Evolutionary conservation across 1,284 basidiomycete genomes (phyloP).

Genomic region (Cryptococcus sp.): DNA sequence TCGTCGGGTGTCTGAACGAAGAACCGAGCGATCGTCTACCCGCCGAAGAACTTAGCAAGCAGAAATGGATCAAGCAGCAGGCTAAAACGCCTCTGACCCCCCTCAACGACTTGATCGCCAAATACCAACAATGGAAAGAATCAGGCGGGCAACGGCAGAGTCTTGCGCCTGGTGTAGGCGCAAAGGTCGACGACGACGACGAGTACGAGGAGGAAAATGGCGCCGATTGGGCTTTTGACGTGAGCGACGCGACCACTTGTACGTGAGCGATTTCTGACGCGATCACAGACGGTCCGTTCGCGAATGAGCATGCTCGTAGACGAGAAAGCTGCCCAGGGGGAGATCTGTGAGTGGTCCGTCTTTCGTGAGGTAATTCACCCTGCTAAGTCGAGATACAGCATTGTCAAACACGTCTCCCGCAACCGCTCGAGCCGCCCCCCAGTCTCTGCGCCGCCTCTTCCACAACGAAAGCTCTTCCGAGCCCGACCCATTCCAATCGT

Average conservation of each 20-base stretch:
- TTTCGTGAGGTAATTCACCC: not conserved
- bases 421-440: conserved; percentile 43
- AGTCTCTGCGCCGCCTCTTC: conserved; percentile 51
- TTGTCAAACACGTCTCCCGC: conserved; percentile 18
- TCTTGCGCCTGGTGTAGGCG: conserved; percentile 60
- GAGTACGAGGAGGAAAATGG: conserved; percentile 24
- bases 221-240: conserved; percentile 54
- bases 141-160: conserved; percentile 77
- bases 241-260: conserved; percentile 15
- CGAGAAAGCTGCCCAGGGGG: conserved; percentile 28
- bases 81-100: conserved; percentile 68
- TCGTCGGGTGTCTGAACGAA: conserved; percentile 81
- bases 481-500: conserved; percentile 49
- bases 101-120: conserved; percentile 80
- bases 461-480: conserved; percentile 48
- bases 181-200: conserved; percentile 46
- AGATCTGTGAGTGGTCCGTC: conserved; percentile 16
- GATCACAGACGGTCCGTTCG: conserved; percentile 43
- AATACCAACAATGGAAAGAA: conserved; percentile 75
- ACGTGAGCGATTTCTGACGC: not conserved
- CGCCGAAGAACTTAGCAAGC: conserved; percentile 85
- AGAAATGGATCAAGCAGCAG: conserved; percentile 87
- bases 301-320: conserved; percentile 45
- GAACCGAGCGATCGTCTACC: conserved; percentile 75
- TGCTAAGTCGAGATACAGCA: conserved; percentile 12